Evolutionary conservation across 495 filamentous ascomycete genomes (phyloP).

Genomic region (Bacidia gigantensis): DNA sequence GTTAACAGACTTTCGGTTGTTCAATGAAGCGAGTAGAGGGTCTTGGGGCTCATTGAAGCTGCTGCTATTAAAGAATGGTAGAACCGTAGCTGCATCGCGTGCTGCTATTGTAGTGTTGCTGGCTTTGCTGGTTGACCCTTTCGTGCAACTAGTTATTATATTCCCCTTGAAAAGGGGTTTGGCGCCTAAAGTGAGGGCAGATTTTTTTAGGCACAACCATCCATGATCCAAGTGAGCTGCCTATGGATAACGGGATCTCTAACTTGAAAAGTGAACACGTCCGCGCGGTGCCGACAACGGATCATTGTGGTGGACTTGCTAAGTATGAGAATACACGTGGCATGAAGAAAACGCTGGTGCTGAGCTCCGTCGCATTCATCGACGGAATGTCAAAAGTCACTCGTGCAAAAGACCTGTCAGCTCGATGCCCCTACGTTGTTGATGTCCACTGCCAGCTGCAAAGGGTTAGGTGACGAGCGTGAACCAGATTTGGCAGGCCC

Average conservation of each 20-base stretch:
- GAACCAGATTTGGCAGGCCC: no score
- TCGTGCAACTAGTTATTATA: not conserved
- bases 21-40: conserved; percentile 29
- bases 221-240: not conserved
- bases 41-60: conserved; percentile 26
- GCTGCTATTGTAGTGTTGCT: not conserved
- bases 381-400: no score
- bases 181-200: not conserved
- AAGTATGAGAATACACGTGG: no score
- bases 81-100: not conserved
- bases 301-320: no score
- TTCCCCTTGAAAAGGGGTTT: not conserved
- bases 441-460: no score
- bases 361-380: no score
- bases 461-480: no score
- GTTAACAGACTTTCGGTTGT: conserved; percentile 20
- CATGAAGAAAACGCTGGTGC: no score
- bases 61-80: conserved; percentile 9
- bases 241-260: not conserved
- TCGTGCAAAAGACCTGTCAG: no score
- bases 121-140: not conserved
- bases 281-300: not conserved
- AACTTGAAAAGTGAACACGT: not conserved
- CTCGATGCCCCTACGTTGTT: no score
- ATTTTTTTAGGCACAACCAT: not conserved